Evolutionary conservation across 768 basidiomycete genomes (phyloP).

Genomic region (Russula dissimulans): DNA sequence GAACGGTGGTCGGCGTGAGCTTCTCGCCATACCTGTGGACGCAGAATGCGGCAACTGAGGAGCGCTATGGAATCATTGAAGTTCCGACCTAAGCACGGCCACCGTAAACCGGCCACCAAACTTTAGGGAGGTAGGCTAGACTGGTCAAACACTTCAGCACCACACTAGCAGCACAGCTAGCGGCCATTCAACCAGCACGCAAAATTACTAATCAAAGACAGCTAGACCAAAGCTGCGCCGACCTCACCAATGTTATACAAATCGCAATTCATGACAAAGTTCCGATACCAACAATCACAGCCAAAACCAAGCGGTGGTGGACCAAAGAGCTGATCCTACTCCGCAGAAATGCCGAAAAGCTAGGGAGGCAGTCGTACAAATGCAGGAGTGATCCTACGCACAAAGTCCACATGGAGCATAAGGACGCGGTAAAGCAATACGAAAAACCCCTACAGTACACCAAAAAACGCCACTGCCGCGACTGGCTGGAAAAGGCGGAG

Average conservation of each 20-base stretch:
- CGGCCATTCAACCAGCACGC: too few relatives aligned
- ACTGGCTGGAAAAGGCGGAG: not conserved
- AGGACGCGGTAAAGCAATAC: not conserved
- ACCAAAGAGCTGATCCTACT: not conserved
- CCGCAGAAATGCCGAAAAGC: not conserved
- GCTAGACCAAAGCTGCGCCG: not conserved
- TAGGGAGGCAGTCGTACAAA: not conserved
- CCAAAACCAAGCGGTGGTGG: too few relatives aligned
- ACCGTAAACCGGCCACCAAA: too few relatives aligned
- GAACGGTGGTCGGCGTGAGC: too few relatives aligned
- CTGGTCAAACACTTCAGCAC: too few relatives aligned
- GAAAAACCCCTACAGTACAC: not conserved
- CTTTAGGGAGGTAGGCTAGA: too few relatives aligned
- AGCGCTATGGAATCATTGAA: too few relatives aligned
- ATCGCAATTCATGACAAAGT: not conserved
- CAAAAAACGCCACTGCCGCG: not conserved
- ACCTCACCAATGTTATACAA: not conserved
- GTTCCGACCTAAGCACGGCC: too few relatives aligned
- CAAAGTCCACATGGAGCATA: not conserved
- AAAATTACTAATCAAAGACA: not conserved
- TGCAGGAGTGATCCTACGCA: not conserved
- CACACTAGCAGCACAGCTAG: too few relatives aligned
- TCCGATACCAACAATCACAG: not conserved
- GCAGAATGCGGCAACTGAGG: too few relatives aligned
- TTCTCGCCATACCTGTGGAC: too few relatives aligned